Evolutionary conservation across 2,329 filamentous ascomycete species (phyloP).

Genomic region (Cercospora beticola): DNA sequence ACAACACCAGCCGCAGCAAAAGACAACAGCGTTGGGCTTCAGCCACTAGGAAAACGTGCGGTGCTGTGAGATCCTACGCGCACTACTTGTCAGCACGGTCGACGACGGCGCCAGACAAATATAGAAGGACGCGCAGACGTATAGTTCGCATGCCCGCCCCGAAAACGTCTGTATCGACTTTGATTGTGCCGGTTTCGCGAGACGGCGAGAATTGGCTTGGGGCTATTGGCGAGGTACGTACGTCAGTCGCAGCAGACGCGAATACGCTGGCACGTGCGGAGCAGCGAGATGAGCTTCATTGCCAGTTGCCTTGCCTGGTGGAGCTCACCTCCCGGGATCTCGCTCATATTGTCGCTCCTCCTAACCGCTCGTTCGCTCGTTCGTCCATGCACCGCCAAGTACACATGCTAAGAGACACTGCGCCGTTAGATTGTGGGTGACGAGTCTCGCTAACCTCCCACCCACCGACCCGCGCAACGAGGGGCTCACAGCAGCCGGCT

Average conservation of each 20-base stretch:
- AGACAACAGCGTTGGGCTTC: not conserved
- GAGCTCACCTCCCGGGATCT: not conserved
- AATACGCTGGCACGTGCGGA: slow-evolving; percentile 2
- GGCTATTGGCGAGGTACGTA: not conserved
- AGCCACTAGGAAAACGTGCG: not conserved
- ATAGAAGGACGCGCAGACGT: not conserved
- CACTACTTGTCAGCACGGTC: not conserved
- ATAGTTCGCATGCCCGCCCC: not conserved
- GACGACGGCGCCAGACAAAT: not conserved
- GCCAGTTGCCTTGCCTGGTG: not conserved
- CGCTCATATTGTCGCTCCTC: not conserved
- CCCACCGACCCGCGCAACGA: not conserved
- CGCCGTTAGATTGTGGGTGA: slow-evolving; percentile 11
- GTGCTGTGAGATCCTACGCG: not conserved
- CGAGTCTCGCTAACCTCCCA: not conserved
- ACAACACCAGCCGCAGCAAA: not conserved
- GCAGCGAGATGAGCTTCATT: slow-evolving; percentile 1
- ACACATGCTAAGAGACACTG: slow-evolving; percentile 3
- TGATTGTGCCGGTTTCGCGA: not conserved
- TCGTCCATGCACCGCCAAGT: not conserved
- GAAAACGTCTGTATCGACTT: not conserved
- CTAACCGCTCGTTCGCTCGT: not conserved
- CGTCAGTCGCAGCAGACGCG: not conserved
- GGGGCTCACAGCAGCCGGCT: not conserved
- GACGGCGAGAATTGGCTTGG: not conserved